These are phyloP conservation scores for Myriosclerotinia scirpicola DNA, from an alignment of 2,329 filamentous ascomycete species.

Conservation along the genomic window DNA sequence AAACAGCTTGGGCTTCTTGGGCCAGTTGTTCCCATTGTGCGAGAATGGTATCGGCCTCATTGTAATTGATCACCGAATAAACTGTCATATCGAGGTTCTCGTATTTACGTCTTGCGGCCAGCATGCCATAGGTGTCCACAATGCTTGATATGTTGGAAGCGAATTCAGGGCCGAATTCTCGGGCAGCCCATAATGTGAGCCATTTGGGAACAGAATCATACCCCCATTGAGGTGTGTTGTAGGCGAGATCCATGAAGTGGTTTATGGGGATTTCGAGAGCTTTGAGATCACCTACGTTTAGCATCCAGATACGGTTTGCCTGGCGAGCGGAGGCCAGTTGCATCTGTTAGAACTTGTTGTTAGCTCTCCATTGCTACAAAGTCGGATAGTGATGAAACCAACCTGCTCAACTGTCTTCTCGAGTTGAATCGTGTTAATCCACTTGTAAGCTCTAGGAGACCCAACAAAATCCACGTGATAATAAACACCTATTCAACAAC, in stretches of 20 bases:
- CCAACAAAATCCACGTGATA: conserved; percentile 59
- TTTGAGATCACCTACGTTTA: conserved; percentile 65
- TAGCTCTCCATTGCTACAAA: neutral
- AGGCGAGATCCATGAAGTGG: conserved; percentile 68
- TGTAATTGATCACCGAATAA: conserved; percentile 63
- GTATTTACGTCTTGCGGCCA: conserved; percentile 60
- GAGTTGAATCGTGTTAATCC: conserved; percentile 66
- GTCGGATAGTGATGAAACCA: neutral
- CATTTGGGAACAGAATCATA: conserved; percentile 56
- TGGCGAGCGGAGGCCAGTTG: conserved; percentile 57
- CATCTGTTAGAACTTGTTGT: conserved; percentile 48
- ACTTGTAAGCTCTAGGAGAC: conserved; percentile 51
- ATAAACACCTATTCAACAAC: conserved; percentile 49
- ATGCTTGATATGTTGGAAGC: conserved; percentile 52
- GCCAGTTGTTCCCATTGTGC: conserved; percentile 55
- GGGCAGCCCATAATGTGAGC: conserved; percentile 55
- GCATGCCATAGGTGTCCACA: conserved; percentile 56
- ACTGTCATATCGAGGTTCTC: conserved; percentile 59
- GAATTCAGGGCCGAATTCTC: conserved; percentile 55
- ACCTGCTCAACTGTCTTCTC: conserved; percentile 62
- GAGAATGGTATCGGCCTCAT: conserved; percentile 60
- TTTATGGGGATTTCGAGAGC: conserved; percentile 62
- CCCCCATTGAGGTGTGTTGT: conserved; percentile 59
- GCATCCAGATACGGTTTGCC: conserved; percentile 57
- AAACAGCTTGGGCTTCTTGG: conserved; percentile 54